These are phyloP conservation scores for Cerrena zonata DNA, from an alignment of 1,284 basidiomycete species.

Conservation along the genomic window DNA sequence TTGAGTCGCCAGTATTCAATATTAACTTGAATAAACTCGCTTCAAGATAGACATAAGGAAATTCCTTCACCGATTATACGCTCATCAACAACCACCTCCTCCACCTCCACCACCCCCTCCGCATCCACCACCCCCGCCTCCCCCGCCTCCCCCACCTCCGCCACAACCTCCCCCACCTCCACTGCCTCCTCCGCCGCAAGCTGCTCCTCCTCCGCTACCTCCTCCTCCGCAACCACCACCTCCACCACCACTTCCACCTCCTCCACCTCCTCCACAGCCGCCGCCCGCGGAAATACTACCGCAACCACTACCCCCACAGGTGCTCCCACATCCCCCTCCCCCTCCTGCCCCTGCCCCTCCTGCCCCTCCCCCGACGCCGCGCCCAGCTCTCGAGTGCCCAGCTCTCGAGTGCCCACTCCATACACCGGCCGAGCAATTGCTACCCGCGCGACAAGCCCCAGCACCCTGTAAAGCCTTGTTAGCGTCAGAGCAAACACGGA, in stretches of 20 bases:
- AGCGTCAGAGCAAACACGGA: neutral
- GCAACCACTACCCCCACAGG: neutral
- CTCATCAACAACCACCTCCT: conserved; percentile 7
- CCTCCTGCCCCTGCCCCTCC: neutral
- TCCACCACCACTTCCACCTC: conserved; percentile 1
- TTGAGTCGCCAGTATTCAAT: no score
- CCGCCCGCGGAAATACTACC: no score
- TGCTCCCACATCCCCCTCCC: neutral
- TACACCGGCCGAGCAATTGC: neutral
- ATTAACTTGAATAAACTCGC: no score
- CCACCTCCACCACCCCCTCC: neutral
- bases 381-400: neutral
- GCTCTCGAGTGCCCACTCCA: neutral
- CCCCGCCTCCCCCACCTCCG: conserved; percentile 1
- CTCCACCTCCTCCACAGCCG: conserved; percentile 1
- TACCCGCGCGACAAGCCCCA: neutral
- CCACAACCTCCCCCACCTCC: conserved; percentile 5
- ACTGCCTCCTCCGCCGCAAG: conserved; percentile 1
- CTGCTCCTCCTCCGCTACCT: neutral
- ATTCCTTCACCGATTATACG: no score
- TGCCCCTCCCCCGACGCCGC: neutral
- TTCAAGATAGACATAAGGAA: no score
- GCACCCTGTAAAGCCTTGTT: conserved; percentile 1
- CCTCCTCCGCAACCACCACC: conserved; percentile 1
- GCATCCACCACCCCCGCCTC: neutral